Conservation (phyloP, 1,284 basidiomycete genomes). For the Trametes versicolor region DNA sequence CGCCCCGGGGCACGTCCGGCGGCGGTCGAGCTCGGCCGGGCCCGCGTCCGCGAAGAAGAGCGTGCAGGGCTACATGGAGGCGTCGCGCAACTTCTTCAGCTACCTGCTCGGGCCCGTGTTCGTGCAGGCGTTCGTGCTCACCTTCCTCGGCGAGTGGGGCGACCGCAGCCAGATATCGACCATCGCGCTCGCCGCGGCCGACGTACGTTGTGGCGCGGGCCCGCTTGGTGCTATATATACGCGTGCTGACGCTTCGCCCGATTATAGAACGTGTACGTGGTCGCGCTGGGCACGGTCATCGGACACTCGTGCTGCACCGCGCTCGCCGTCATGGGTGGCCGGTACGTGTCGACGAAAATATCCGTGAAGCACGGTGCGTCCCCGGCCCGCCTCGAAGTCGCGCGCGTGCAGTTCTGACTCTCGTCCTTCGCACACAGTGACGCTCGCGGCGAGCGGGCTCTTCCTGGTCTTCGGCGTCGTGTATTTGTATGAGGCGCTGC, state of each 20-base stretch:
- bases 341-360: slow-evolving; percentile 93
- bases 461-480: slow-evolving; percentile 88
- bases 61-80: slow-evolving; percentile 59
- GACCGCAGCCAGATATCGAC: slow-evolving; percentile 98
- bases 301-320: slow-evolving; percentile 93
- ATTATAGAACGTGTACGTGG: slow-evolving; percentile 75
- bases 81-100: slow-evolving; percentile 84
- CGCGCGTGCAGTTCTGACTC: not conserved
- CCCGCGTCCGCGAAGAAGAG: slow-evolving; percentile 31
- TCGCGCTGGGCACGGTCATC: slow-evolving; percentile 89
- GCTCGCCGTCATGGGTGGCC: slow-evolving; percentile 90
- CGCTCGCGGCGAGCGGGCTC: slow-evolving; percentile 82
- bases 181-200: slow-evolving; percentile 94
- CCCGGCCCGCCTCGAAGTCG: not conserved
- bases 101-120: slow-evolving; percentile 92
- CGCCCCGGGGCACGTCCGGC: slow-evolving; percentile 27
- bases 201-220: slow-evolving; percentile 62
- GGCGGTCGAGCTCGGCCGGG: slow-evolving; percentile 25
- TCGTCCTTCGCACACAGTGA: slow-evolving; percentile 63
- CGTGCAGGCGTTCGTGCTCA: slow-evolving; percentile 94
- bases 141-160: slow-evolving; percentile 99
- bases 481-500: slow-evolving; percentile 78
- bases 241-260: slow-evolving; percentile 14
- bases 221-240: slow-evolving; percentile 21
- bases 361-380: slow-evolving; percentile 91